phyloP scores from a whole-genome alignment of 202 grass and related monocot species.

The Carex arenaria region DNA sequence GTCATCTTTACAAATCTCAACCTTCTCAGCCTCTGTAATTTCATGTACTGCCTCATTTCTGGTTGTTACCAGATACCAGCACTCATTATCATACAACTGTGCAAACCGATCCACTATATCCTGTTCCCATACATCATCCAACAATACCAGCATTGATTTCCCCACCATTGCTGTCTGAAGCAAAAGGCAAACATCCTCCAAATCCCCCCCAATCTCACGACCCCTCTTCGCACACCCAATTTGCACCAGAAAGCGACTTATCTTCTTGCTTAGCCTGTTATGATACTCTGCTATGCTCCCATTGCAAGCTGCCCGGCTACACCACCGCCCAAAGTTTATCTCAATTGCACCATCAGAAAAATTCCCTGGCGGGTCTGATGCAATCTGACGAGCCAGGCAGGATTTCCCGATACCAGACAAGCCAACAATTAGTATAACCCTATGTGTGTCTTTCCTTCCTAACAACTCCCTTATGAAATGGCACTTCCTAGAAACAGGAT shows the following conservation, averaged over 20 bases:
- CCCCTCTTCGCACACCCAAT: not conserved
- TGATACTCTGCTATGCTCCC: not conserved
- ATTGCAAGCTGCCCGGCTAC: not conserved
- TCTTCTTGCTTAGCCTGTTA: conserved; percentile 2
- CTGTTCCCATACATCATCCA: conserved; percentile 3
- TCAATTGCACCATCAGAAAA: not conserved
- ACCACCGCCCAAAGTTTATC: not conserved
- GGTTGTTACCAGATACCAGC: not conserved
- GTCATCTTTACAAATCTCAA: conserved; percentile 10
- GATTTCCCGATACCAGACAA: not conserved
- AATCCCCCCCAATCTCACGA: not conserved
- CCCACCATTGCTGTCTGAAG: conserved; percentile 10
- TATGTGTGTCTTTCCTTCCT: not conserved
- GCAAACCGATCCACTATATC: conserved; percentile 7
- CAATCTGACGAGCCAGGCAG: not conserved
- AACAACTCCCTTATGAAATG: conserved; percentile 4
- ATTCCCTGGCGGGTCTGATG: not conserved
- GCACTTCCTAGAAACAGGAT: not conserved
- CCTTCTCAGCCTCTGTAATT: conserved; percentile 9
- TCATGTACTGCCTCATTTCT: conserved; percentile 7
- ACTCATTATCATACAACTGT: conserved; percentile 7
- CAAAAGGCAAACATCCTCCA: not conserved
- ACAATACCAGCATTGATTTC: conserved; percentile 4
- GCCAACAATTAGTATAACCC: not conserved
- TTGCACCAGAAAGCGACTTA: conserved; percentile 2